phyloP scores from a whole-genome alignment of 2,329 filamentous ascomycete genomes.

The Monilinia polystroma region DNA sequence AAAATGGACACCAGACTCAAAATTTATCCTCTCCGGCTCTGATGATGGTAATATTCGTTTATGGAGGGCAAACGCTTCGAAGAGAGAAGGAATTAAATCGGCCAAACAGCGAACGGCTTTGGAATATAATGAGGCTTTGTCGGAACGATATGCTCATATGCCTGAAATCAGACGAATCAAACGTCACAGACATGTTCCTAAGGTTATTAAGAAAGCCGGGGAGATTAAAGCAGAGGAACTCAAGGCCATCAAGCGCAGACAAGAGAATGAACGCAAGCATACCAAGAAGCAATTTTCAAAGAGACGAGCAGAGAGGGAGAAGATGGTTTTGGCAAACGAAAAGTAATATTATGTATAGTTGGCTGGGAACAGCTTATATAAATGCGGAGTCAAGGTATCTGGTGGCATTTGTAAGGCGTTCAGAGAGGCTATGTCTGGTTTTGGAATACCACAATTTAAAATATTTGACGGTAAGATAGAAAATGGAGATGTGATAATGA shows the following conservation, averaged over 20 bases:
- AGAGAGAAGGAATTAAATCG: slow-evolving; percentile 80
- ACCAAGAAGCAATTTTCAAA: slow-evolving; percentile 76
- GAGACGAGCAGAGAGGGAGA: slow-evolving; percentile 79
- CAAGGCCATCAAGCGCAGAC: slow-evolving; percentile 79
- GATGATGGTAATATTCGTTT: slow-evolving; percentile 91
- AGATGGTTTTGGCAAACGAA: slow-evolving; percentile 72
- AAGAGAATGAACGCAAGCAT: slow-evolving; percentile 94
- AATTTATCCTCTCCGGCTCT: slow-evolving; percentile 85
- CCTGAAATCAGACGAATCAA: slow-evolving; percentile 90
- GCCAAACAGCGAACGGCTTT: slow-evolving; percentile 81
- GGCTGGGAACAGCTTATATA: slow-evolving; percentile 9
- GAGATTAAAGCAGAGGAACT: slow-evolving; percentile 94
- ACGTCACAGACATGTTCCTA: slow-evolving; percentile 86
- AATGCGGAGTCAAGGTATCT: slow-evolving; percentile 17
- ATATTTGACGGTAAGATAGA: slow-evolving; percentile 4
- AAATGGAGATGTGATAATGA: neutral
- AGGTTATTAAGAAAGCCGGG: slow-evolving; percentile 90
- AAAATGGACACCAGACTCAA: slow-evolving; percentile 82
- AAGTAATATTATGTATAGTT: slow-evolving; percentile 29
- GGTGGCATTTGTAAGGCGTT: slow-evolving; percentile 27
- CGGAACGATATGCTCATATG: slow-evolving; percentile 88
- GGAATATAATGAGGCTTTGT: slow-evolving; percentile 86
- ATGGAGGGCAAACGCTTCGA: slow-evolving; percentile 85
- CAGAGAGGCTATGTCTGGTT: slow-evolving; percentile 16
- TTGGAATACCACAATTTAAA: slow-evolving; percentile 20